Evolutionary conservation across 192 early-diverging fungal species (phyloP).

Genomic region (Dimargaris cristalligena): DNA sequence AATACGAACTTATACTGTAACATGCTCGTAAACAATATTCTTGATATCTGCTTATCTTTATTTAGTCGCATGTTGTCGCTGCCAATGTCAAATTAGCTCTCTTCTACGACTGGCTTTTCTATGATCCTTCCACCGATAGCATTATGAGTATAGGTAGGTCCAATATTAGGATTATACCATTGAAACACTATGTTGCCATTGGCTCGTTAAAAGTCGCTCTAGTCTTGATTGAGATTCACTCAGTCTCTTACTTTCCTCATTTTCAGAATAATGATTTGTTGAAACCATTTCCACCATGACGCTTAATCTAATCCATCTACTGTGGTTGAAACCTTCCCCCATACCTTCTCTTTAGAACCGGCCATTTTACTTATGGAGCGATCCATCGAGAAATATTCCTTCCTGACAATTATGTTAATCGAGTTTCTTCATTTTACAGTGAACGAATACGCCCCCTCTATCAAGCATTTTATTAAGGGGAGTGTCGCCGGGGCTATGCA

Average conservation of each 20-base stretch:
- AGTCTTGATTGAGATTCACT: too few relatives aligned
- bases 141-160: conserved; percentile 49
- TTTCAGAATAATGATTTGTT: too few relatives aligned
- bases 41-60: too few relatives aligned
- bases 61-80: conserved; percentile 35
- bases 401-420: conserved; percentile 44
- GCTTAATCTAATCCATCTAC: too few relatives aligned
- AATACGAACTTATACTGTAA: too few relatives aligned
- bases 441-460: conserved; percentile 39
- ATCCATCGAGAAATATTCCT: conserved; percentile 41
- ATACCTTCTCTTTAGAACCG: conserved; percentile 51
- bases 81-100: conserved; percentile 54
- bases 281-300: too few relatives aligned
- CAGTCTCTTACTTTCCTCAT: too few relatives aligned
- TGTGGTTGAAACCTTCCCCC: too few relatives aligned
- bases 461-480: conserved; percentile 27
- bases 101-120: conserved; percentile 68
- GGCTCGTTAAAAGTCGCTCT: too few relatives aligned
- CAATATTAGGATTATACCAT: too few relatives aligned
- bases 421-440: conserved; percentile 44
- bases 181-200: too few relatives aligned
- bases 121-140: conserved; percentile 38
- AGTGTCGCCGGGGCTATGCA: conserved; percentile 38
- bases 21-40: too few relatives aligned
- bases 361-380: conserved; percentile 56